Base-by-base conservation (phyloP, 2,329 filamentous ascomycete genomes). In the Phyllosticta paracitricarpa region DNA sequence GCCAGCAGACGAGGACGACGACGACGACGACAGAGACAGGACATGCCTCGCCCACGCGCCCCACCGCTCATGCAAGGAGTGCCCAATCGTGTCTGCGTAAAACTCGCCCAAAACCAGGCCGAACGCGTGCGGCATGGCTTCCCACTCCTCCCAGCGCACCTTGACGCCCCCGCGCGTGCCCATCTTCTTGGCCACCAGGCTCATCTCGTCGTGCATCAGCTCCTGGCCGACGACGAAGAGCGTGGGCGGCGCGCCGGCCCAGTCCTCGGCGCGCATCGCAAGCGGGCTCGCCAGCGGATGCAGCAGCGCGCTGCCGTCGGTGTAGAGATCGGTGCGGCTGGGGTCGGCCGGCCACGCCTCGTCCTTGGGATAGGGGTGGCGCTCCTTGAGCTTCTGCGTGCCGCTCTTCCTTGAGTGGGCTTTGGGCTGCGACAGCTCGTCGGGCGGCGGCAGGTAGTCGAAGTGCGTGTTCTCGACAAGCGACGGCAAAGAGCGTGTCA, bases 121-220 rank as follows among this genome's bases (percentile, higher is more conserved):
- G 65, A 81, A 93, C 66, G 83, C 84, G 73, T 92, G 89, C 59
- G 89, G 88, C 89, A 93, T 93, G 2, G 84, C 87, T 71, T 91
- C 86, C 70, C 85, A 94, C 73, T 90, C 83, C 70, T 89, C 84
- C 67, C 85, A 88, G 3, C 83, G 78, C 0, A 92, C 82, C 0
- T 68, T 69, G 0, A 87, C 86, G 4, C 82, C 84, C 54, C 88
- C 82, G 7, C 67, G 65, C 17, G 77, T 77, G 28, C 28, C 40
- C 10, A 89, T 77, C 51, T 80, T 78, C 51, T 76, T 73, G 0
- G 85, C 87, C 2, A 89, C 69, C 58, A 83, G 83, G 64, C 79
- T 80, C 63, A 79, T 80, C 71, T 91, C 88, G 70, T 90, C 88
- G 1, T 82, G 77, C 9, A 93, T 77, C 66, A 87, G 80, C 73